Evolutionary conservation across 164 flowering plant genomes (phyloP).

Genomic region (Protea cynaroides): DNA sequence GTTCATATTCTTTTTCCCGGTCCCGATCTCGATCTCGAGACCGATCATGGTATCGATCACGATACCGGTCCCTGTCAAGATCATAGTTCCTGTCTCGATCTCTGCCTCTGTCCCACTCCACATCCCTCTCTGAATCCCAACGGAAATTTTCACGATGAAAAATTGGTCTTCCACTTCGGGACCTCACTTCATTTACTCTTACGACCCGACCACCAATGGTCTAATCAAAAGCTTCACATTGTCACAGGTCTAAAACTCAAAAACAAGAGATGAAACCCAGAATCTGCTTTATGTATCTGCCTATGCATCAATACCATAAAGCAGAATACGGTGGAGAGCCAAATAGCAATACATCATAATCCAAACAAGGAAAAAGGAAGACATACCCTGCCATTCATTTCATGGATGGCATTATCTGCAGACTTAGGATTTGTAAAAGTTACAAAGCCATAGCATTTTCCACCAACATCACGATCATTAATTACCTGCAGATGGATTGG

Average conservation of each 20-base stretch:
- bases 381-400: slow-evolving; percentile 91
- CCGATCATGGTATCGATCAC: slow-evolving; percentile 38
- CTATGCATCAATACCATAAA: background rate
- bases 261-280: background rate
- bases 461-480: slow-evolving; percentile 67
- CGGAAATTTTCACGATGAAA: slow-evolving; percentile 40
- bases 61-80: slow-evolving; percentile 39
- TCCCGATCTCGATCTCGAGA: slow-evolving; percentile 43
- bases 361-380: slow-evolving; percentile 3
- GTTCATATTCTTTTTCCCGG: slow-evolving; percentile 37
- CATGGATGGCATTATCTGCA: slow-evolving; percentile 69
- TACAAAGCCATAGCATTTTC: slow-evolving; percentile 93
- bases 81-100: slow-evolving; percentile 36
- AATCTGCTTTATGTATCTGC: background rate
- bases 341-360: background rate
- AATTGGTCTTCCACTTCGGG: slow-evolving; percentile 53
- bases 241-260: slow-evolving; percentile 14
- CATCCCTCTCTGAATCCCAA: slow-evolving; percentile 33
- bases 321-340: background rate
- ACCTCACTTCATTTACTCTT: slow-evolving; percentile 74
- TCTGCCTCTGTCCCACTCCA: slow-evolving; percentile 45
- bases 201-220: slow-evolving; percentile 76
- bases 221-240: slow-evolving; percentile 34
- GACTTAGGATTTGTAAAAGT: slow-evolving; percentile 85
- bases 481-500: slow-evolving; percentile 44